Base-by-base conservation (phyloP, 306 rosid genomes). In the Abrus pulchellus region DNA sequence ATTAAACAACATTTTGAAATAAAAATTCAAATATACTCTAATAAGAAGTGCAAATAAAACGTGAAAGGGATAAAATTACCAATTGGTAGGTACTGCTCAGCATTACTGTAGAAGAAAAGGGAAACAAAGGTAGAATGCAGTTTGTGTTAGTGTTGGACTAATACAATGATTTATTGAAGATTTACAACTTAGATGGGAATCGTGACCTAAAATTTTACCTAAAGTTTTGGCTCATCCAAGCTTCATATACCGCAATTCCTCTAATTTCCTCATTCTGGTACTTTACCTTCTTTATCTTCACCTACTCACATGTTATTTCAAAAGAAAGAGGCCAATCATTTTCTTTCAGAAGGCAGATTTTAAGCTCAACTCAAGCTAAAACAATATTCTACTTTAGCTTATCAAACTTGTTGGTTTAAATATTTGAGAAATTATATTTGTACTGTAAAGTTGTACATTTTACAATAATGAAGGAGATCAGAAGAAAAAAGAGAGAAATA, bases 301-400 rank as follows among this genome's bases (percentile, higher is more conserved):
- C 27, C 45, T 61, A 32, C n/a, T 61, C 68, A 61, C 68, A 33
- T 61, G 68, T 33, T 61, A 61, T 33, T 61, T 33, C 10, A 2
- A 33, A 61, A 33, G 44, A 61, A 54, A 20, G 27, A 11, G 59
- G 30, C 6, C 2, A 53, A 14, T 53, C 30, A n/a, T 53, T 53
- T 53, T 53, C 30, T 53, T 53, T 14, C 5, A 3, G 59, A 4
- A 53, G 27, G 1, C 59, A 53, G 8, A 13, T 53, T 14, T 53
- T 28, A 53, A 53, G 27, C 30, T 53, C 30, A 53, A 53, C 5
- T 53, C 40, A 36, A 36, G 4, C 6, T 5, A 14, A n/a, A 53
- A 53, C 20, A 53, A 53, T 36, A 4, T 2, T 36, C 40, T 36
- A 36, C 4, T 36, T 36, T 36, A 4, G 1, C 27, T 56, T 28